Evolutionary conservation across 257 asterid genomes (phyloP).

Genomic region (Nicotiana tomentosiformis): DNA sequence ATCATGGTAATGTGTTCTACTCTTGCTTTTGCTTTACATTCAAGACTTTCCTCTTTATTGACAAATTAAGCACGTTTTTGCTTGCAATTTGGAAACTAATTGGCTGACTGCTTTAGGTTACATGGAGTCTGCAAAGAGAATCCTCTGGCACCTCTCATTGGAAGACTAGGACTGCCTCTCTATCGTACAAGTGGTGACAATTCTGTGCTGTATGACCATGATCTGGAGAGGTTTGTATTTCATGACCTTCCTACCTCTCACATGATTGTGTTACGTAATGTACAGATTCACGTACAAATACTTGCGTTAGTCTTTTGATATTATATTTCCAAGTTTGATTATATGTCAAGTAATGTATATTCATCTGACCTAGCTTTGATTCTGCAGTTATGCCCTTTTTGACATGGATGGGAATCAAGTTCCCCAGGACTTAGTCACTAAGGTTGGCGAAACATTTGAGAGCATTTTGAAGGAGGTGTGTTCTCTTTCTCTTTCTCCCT

Average conservation of each 20-base stretch:
- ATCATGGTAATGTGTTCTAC: conserved; percentile 55
- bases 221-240: conserved; percentile 71
- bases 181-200: conserved; percentile 97
- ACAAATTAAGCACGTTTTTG: background rate
- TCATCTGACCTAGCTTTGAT: background rate
- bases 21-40: background rate
- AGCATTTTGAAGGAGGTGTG: conserved; percentile 77
- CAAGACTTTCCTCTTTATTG: background rate
- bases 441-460: conserved; percentile 86
- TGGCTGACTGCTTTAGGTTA: conserved; percentile 46
- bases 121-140: conserved; percentile 97
- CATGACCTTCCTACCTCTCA: background rate
- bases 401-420: conserved; percentile 92
- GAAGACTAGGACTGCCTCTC: conserved; percentile 89
- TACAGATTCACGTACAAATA: background rate
- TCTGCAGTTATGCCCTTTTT: conserved; percentile 80
- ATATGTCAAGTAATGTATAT: background rate
- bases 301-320: background rate
- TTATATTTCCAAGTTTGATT: background rate
- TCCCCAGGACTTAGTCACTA: conserved; percentile 78
- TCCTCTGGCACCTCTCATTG: conserved; percentile 86
- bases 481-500: background rate
- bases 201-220: conserved; percentile 96
- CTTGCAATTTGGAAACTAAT: background rate
- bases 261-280: background rate